Conservation (phyloP, 2,329 filamentous ascomycete species). For the Beauveria australis region DNA sequence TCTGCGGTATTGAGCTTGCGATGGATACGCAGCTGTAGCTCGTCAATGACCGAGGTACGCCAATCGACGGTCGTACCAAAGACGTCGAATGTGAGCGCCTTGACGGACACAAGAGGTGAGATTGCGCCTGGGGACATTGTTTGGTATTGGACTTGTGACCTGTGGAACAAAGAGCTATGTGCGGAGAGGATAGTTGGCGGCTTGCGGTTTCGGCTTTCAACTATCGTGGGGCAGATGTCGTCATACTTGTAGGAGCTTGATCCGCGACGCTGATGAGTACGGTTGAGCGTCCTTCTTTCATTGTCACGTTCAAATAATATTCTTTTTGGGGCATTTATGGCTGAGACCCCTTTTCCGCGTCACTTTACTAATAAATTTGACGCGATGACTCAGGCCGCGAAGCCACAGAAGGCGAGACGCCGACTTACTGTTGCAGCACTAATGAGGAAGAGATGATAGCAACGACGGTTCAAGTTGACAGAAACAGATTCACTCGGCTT, state of each 20-base stretch:
- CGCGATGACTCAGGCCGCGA: too few relatives aligned
- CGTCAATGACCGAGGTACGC: slow-evolving; percentile 56
- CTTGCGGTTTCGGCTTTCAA: background rate
- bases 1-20: slow-evolving; percentile 42
- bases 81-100: slow-evolving; percentile 64
- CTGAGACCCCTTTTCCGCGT: too few relatives aligned
- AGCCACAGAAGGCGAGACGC: too few relatives aligned
- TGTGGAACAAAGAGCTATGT: background rate
- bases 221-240: background rate
- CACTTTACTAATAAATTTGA: too few relatives aligned
- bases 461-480: too few relatives aligned
- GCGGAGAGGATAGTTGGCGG: background rate
- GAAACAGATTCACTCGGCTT: too few relatives aligned
- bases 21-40: slow-evolving; percentile 44
- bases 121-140: slow-evolving; percentile 21
- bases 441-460: too few relatives aligned
- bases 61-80: slow-evolving; percentile 79
- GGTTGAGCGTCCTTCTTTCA: background rate
- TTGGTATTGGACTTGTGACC: background rate
- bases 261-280: background rate
- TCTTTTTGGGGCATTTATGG: too few relatives aligned
- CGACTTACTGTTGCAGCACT: too few relatives aligned
- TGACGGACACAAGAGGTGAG: slow-evolving; percentile 28
- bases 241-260: background rate
- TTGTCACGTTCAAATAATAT: background rate